Percentiles rank a stretch among this genome's conserved stretches.
These are phyloP conservation scores for Mycosphaerella sp. DNA, from an alignment of 2,329 filamentous ascomycete genomes.

Conservation along the genomic window DNA sequence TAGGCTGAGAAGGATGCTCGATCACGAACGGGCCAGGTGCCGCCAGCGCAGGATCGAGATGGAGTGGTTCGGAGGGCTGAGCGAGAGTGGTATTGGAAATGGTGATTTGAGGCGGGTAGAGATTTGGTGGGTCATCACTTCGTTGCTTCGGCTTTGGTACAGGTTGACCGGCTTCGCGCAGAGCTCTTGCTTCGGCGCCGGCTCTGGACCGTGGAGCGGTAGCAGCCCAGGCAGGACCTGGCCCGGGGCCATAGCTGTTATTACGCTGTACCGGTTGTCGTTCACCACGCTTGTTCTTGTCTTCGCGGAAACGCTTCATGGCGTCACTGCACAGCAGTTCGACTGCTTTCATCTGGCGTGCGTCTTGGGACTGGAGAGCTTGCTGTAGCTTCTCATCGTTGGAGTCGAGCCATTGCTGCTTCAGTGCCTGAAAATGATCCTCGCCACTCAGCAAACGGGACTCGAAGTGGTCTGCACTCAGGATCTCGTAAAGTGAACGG, in stretches of 20 bases:
- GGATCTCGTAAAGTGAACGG: conserved; percentile 57
- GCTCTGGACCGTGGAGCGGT: conserved; percentile 17
- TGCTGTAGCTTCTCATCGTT: conserved; percentile 17
- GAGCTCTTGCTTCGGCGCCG: conserved; percentile 5
- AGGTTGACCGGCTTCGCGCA: conserved; percentile 5
- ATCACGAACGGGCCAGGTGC: conserved; percentile 25
- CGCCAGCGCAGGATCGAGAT: conserved; percentile 22
- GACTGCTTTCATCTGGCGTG: conserved; percentile 56
- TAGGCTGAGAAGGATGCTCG: conserved; percentile 26
- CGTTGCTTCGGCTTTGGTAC: conserved; percentile 9
- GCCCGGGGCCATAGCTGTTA: conserved; percentile 35
- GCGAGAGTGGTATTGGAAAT: conserved; percentile 11
- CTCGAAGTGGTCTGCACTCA: conserved; percentile 60
- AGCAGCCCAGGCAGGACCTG: conserved; percentile 34
- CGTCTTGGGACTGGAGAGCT: conserved; percentile 20
- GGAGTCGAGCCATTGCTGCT: conserved; percentile 55
- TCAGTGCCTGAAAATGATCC: conserved; percentile 65
- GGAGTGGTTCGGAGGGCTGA: conserved; percentile 15
- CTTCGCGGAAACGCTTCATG: conserved; percentile 68
- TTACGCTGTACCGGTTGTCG: conserved; percentile 22
- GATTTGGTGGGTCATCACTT: conserved; percentile 1
- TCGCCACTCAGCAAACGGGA: conserved; percentile 67
- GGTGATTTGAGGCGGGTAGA: conserved; percentile 2
- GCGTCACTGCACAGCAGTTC: conserved; percentile 69
- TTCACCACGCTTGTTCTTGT: conserved; percentile 45